phyloP scores from a whole-genome alignment of 768 basidiomycete genomes.

The Russula brevipes region DNA sequence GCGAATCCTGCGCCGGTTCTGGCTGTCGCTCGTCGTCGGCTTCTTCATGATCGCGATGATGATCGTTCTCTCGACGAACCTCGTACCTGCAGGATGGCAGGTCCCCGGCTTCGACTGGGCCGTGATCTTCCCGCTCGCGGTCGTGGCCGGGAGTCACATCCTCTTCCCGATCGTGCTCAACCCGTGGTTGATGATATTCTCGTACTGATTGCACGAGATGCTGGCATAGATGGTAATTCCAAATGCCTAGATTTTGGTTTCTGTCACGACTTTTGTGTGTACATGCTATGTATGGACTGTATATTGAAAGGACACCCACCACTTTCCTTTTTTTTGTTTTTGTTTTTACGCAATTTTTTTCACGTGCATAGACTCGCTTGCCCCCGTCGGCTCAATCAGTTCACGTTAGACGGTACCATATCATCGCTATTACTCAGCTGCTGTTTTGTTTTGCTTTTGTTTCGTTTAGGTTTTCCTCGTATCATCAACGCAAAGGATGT shows the following conservation, averaged over 20 bases:
- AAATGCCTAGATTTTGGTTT: not conserved
- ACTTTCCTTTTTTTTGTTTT: not conserved
- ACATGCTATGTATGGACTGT: not conserved
- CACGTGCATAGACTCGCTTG: not conserved
- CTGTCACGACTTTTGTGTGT: not conserved
- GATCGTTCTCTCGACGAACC: conserved; percentile 46
- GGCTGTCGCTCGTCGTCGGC: conserved; percentile 55
- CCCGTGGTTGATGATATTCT: conserved; percentile 86
- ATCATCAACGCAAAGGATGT: not conserved
- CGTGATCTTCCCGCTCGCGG: conserved; percentile 65
- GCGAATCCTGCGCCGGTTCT: conserved; percentile 74
- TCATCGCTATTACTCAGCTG: not conserved
- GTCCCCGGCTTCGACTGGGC: conserved; percentile 65
- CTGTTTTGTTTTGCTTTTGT: not conserved
- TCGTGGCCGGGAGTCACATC: conserved; percentile 62
- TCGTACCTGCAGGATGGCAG: conserved; percentile 61
- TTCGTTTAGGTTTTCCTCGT: not conserved
- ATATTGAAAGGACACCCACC: not conserved
- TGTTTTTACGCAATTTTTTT: not conserved
- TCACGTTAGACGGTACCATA: not conserved
- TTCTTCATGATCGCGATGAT: conserved; percentile 49
- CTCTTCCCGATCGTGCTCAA: conserved; percentile 83
- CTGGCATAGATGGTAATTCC: too few species aligned
- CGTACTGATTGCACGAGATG: conserved; percentile 35
- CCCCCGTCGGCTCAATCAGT: not conserved